Base-by-base conservation (phyloP, 2,329 filamentous ascomycete genomes). In the Simplicillium sp. region DNA sequence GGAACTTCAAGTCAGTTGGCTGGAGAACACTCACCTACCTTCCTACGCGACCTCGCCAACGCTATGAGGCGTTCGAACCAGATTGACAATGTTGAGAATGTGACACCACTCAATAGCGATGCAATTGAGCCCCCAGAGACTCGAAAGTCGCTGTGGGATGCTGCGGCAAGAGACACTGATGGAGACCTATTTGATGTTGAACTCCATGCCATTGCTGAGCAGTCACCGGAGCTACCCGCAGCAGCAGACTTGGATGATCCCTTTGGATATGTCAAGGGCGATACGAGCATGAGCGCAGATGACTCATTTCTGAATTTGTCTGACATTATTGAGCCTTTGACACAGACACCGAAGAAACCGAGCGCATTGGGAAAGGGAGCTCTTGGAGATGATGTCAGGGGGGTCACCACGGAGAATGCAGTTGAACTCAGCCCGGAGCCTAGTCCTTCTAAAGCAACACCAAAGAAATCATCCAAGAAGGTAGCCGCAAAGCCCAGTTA, bases 1-100 rank as follows among this genome's bases (percentile, higher is more conserved):
- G 87, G 87, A 1, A 92, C 87, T 0, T 89, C 84, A 2, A 94
- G 87, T 56, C 87, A 94, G 56, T 64, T 94, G 17, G 82, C 81
- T 12, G 66, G 73, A 41, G 84, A 87, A 42, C 77, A 87, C 29
- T 85, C 83, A 0, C 83, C 84, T 0, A 74, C 73, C 0, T 71
- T 80, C 17, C 58, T 85, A 13, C 70, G 72, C 25, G 73, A 84
- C 36, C 59, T 85, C 15, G 77, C 84, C 40, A 55, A 67, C 40
- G 80, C 79, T 1, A 71, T 84, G 47, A 70, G 68, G 46, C 67
- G 66, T 31, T 85, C 81, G 0, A 81, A 77, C 28, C 44, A 54
- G 2, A 50, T 59, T 13, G 56, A 61, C 3, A 49, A 64, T 15
- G 57, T 69, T 35, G 57, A 64, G 2, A 68, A 70, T 36, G 54